Conservation (phyloP, 1,139 yeast species). For the Candida buenavistaensis region DNA sequence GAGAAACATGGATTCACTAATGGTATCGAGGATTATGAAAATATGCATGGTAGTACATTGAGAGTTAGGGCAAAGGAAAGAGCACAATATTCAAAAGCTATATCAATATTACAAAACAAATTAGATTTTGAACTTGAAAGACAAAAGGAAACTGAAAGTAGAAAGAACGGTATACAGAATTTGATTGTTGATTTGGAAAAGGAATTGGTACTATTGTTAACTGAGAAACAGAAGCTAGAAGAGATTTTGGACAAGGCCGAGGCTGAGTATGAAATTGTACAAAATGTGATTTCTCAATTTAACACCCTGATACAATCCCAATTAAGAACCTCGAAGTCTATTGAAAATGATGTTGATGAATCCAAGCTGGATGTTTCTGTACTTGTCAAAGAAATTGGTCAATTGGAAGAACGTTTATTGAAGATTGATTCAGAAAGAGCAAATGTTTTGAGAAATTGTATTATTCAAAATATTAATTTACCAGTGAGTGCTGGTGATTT, state of each 20-base stretch:
- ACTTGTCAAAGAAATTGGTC: constrained; percentile 33
- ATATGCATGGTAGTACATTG: constrained; percentile 59
- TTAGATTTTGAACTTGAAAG: constrained; percentile 64
- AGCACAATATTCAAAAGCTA: constrained; percentile 58
- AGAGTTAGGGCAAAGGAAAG: constrained; percentile 66
- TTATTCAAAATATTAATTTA: constrained; percentile 65
- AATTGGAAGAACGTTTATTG: constrained; percentile 54
- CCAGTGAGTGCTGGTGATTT: constrained; percentile 63
- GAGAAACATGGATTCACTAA: constrained; percentile 48
- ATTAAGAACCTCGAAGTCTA: constrained; percentile 23
- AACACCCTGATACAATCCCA: constrained; percentile 27
- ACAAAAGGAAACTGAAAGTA: constrained; percentile 45
- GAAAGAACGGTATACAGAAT: constrained; percentile 39
- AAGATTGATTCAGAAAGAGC: constrained; percentile 59
- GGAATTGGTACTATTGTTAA: constrained; percentile 28
- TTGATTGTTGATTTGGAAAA: constrained; percentile 34
- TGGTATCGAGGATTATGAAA: constrained; percentile 66
- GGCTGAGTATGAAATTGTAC: constrained; percentile 49
- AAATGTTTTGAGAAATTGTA: constrained; percentile 68
- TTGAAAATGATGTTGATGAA: constrained; percentile 38
- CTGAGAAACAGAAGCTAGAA: constrained; percentile 33
- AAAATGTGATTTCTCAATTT: constrained; percentile 35
- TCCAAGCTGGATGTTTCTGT: constrained; percentile 29
- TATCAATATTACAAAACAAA: constrained; percentile 62
- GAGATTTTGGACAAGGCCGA: constrained; percentile 45